A percentile compares a stretch with the other conserved stretches of the same genome.
These are phyloP conservation scores for Pythium pyrilobum DNA, from an alignment of 352 stramenopile species.

Conservation along the genomic window DNA sequence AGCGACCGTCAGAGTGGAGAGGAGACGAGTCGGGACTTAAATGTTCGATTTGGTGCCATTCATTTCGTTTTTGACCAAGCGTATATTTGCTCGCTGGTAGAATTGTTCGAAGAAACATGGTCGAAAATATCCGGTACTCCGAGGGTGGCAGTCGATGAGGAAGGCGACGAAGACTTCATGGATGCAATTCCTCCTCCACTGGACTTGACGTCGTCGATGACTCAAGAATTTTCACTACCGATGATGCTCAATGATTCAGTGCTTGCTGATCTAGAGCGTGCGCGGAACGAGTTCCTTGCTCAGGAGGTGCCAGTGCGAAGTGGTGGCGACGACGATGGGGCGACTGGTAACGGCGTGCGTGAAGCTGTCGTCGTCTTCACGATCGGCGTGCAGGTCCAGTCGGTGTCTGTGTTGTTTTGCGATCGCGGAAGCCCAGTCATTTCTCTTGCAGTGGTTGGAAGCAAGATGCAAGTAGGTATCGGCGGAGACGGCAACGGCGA, in stretches of 20 bases:
- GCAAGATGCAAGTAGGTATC: constrained; percentile 10
- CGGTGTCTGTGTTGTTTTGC: constrained; percentile 70
- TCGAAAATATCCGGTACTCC: constrained; percentile 36
- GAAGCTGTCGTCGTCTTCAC: constrained; percentile 21
- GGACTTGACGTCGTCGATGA: constrained; percentile 53
- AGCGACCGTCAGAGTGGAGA: constrained; percentile 56
- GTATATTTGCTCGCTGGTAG: constrained; percentile 72
- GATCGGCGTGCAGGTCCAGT: constrained; percentile 52
- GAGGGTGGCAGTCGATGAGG: constrained; percentile 9
- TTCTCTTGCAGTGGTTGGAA: constrained; percentile 50
- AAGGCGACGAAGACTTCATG: constrained; percentile 28
- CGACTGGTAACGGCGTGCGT: neutral
- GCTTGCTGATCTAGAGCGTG: constrained; percentile 68
- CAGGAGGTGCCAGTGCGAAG: constrained; percentile 10
- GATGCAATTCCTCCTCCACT: constrained; percentile 39
- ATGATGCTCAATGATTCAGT: constrained; percentile 79
- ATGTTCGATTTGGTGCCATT: constrained; percentile 67
- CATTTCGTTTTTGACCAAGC: constrained; percentile 85
- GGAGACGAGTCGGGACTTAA: constrained; percentile 48
- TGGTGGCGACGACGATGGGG: neutral
- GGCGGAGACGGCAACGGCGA: constrained; percentile 12
- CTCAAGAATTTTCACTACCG: constrained; percentile 64
- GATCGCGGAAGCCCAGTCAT: constrained; percentile 59
- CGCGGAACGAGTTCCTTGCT: constrained; percentile 55
- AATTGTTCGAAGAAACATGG: constrained; percentile 67